phyloP scores from a whole-genome alignment of 495 filamentous ascomycete species.

The Aspergillus sparsus region DNA sequence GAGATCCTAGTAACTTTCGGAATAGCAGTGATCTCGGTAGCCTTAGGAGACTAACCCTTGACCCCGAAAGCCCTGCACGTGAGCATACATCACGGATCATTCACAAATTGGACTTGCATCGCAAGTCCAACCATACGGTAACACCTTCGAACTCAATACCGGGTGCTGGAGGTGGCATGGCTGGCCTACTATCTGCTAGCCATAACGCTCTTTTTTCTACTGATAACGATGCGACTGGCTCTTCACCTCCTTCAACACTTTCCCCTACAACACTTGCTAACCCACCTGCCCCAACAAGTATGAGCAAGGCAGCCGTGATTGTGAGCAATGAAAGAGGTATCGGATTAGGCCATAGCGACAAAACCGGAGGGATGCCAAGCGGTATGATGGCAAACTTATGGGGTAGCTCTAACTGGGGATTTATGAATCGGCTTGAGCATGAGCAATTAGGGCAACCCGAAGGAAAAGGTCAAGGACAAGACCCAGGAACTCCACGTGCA shows the following conservation, averaged over 20 bases:
- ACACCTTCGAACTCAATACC: constrained; percentile 38
- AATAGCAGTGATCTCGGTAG: constrained; percentile 70
- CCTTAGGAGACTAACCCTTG: constrained; percentile 49
- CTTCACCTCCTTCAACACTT: constrained; percentile 60
- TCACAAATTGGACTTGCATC: constrained; percentile 87
- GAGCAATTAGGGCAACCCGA: constrained; percentile 52
- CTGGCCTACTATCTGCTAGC: constrained; percentile 82
- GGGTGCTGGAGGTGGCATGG: constrained; percentile 67
- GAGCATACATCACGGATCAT: constrained; percentile 82
- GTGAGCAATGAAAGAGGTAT: constrained; percentile 74
- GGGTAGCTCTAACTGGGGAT: constrained; percentile 84
- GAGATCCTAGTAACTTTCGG: constrained; percentile 57
- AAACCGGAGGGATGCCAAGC: constrained; percentile 70
- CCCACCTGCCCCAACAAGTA: constrained; percentile 80
- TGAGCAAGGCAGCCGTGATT: constrained; percentile 84
- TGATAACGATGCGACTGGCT: constrained; percentile 36
- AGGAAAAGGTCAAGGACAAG: constrained; percentile 39
- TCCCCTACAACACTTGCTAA: constrained; percentile 82
- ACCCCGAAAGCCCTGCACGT: constrained; percentile 59
- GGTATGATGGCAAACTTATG: constrained; percentile 90
- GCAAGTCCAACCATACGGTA: constrained; percentile 64
- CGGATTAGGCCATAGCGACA: constrained; percentile 57
- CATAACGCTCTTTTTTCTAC: constrained; percentile 63
- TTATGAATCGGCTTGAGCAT: constrained; percentile 64
- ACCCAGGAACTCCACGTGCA: constrained; percentile 26